phyloP scores from a whole-genome alignment of 2,329 filamentous ascomycete species.

The Basipetospora chlamydospora region DNA sequence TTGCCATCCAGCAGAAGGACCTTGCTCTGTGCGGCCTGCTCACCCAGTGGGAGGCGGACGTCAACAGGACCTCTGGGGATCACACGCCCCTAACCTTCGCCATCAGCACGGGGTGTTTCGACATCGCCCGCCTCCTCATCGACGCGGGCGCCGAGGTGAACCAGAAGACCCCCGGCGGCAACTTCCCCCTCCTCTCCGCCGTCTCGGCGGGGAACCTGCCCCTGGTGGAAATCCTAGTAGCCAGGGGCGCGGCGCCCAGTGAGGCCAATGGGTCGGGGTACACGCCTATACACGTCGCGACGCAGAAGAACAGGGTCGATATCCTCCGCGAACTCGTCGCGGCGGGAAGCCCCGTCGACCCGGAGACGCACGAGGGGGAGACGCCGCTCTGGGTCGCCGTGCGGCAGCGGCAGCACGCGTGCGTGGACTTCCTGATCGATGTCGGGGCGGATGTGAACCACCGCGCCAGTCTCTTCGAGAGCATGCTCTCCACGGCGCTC shows the following conservation, averaged over 20 bases:
- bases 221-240: constrained; percentile 10
- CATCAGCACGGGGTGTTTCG: constrained; percentile 12
- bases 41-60: constrained; percentile 11
- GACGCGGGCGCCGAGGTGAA: constrained; percentile 11
- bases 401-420: constrained; percentile 10
- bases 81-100: constrained; percentile 12
- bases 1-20: constrained; percentile 11
- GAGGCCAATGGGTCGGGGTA: constrained; percentile 7
- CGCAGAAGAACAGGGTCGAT: constrained; percentile 10
- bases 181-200: constrained; percentile 20
- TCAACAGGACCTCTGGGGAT: constrained; percentile 9
- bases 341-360: constrained; percentile 10
- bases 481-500: constrained; percentile 9
- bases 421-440: constrained; percentile 10
- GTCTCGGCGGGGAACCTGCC: constrained; percentile 30
- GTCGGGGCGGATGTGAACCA: constrained; percentile 11
- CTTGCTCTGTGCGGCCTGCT: constrained; percentile 10
- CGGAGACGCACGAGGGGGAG: constrained; percentile 11
- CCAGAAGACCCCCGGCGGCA: constrained; percentile 8
- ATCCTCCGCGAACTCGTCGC: constrained; percentile 11
- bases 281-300: constrained; percentile 13
- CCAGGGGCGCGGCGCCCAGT: constrained; percentile 5
- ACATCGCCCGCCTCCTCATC: constrained; percentile 11
- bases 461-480: constrained; percentile 6
- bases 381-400: constrained; percentile 12